Base-by-base conservation (phyloP, 2,329 filamentous ascomycete species). In the Penicillium sp. region DNA sequence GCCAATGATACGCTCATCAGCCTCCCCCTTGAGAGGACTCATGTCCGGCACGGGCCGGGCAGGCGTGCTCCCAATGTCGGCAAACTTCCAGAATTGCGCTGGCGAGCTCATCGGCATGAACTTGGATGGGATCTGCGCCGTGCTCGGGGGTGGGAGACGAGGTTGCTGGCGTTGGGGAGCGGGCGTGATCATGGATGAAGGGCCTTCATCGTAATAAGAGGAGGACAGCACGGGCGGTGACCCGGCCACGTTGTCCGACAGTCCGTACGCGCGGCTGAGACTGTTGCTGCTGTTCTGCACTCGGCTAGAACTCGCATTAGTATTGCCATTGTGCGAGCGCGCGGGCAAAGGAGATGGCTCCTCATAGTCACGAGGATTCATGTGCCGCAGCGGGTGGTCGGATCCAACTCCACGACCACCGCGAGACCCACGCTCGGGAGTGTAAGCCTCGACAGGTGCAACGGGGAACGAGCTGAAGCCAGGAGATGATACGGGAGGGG, bases 91-190 rank as follows among this genome's bases (percentile, higher is more conserved):
- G 66, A 82, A 82, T 45, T 81, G 78, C 4, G 80, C 80, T 1
- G 80, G 80, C 4, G 78, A 81, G 60, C 79, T 82, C 72, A 81
- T 78, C 4, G 79, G 78, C 79, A 82, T 82, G 66, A 81, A 82
- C 63, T 81, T 81, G 20, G 79, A 81, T 1, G 80, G 80, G 15
- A 81, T 75, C 56, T 81, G 79, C 3, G 79, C 77, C 1, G 80
- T 82, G 64, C 79, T 81, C 0, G 80, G 80, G 7, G 80, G 79
- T 12, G 79, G 79, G 5, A 81, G 72, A 8, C 76, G 76, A 5
- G 79, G 79, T 55, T 82, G 80, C 52, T 82, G 78, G 20, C 79
- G 76, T 61, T 80, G 75, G 10, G 80, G 80, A 1, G 79, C 79
- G 3, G 80, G 80, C 0, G 80, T 82, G 55, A 81, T 77, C 73